Percentiles rank a stretch among this genome's conserved stretches.
These are phyloP conservation scores for Russula foetens DNA, from an alignment of 768 basidiomycete species.

Conservation along the genomic window DNA sequence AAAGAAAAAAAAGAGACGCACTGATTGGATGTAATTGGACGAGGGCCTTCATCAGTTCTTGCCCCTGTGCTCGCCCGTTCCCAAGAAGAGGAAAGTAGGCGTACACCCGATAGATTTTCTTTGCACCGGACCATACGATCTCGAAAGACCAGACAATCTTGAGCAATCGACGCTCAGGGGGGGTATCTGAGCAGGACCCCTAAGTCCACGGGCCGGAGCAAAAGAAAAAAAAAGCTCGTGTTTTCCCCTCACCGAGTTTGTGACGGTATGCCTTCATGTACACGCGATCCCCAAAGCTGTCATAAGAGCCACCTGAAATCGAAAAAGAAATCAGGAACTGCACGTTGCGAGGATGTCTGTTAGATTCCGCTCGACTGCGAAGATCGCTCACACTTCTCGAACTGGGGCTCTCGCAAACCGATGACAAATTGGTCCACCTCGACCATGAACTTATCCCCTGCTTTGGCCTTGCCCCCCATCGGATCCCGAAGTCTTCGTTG, in stretches of 20 bases:
- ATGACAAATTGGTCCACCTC: constrained; percentile 19
- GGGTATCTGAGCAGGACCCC: constrained; percentile 10
- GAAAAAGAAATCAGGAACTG: constrained; percentile 7
- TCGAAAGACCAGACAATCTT: constrained; percentile 18
- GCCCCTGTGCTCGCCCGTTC: constrained; percentile 17
- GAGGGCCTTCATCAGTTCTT: constrained; percentile 17
- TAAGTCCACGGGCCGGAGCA: constrained; percentile 14
- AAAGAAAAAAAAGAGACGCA: constrained; percentile 9
- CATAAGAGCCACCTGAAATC: constrained; percentile 14
- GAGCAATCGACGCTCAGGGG: constrained; percentile 13
- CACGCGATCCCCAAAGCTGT: constrained; percentile 18
- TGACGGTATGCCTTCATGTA: constrained; percentile 19
- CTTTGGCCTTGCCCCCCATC: constrained; percentile 13
- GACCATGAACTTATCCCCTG: constrained; percentile 17
- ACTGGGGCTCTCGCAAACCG: constrained; percentile 15
- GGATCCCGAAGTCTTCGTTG: constrained; percentile 16
- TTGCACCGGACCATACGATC: constrained; percentile 16
- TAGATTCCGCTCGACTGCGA: constrained; percentile 5
- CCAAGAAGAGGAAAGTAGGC: constrained; percentile 18
- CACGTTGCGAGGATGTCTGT: background rate
- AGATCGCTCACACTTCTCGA: constrained; percentile 14
- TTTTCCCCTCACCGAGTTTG: constrained; percentile 12
- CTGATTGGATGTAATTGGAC: constrained; percentile 18
- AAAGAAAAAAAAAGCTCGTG: background rate
- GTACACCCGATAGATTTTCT: constrained; percentile 16